Evolutionary conservation across 768 basidiomycete genomes (phyloP).

Genomic region (Lentinus tigrinus): DNA sequence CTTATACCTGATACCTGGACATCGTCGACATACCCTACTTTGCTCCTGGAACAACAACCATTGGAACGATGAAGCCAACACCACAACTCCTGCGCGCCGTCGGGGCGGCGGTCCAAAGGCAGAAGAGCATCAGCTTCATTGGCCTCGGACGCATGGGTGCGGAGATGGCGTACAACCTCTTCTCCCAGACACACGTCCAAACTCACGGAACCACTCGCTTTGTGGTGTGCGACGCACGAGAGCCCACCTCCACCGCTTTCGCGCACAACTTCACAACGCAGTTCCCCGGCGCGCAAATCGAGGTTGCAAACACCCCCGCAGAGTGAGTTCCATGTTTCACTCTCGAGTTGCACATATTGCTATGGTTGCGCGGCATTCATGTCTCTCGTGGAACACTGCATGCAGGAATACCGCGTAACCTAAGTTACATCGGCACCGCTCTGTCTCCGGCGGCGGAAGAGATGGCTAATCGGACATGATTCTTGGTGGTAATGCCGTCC

Average conservation of each 20-base stretch:
- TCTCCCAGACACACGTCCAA: constrained; percentile 66
- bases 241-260: constrained; percentile 58
- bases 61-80: constrained; percentile 49
- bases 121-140: constrained; percentile 69
- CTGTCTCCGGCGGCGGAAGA: no score
- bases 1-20: background rate
- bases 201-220: constrained; percentile 52
- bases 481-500: no score
- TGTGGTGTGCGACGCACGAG: constrained; percentile 76
- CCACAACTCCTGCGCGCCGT: constrained; percentile 32
- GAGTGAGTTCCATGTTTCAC: constrained; percentile 69
- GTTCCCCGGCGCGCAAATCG: constrained; percentile 59
- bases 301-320: constrained; percentile 61
- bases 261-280: constrained; percentile 49
- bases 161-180: constrained; percentile 84
- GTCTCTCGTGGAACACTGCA: background rate
- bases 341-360: no score
- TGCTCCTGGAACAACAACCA: background rate
- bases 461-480: no score
- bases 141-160: constrained; percentile 88
- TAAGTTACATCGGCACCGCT: no score
- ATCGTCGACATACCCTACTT: background rate
- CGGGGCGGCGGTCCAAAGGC: constrained; percentile 17
- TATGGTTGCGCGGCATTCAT: background rate
- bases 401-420: no score